phyloP scores from a whole-genome alignment of 2,329 filamentous ascomycete genomes.

The Calonectria ilicicola region DNA sequence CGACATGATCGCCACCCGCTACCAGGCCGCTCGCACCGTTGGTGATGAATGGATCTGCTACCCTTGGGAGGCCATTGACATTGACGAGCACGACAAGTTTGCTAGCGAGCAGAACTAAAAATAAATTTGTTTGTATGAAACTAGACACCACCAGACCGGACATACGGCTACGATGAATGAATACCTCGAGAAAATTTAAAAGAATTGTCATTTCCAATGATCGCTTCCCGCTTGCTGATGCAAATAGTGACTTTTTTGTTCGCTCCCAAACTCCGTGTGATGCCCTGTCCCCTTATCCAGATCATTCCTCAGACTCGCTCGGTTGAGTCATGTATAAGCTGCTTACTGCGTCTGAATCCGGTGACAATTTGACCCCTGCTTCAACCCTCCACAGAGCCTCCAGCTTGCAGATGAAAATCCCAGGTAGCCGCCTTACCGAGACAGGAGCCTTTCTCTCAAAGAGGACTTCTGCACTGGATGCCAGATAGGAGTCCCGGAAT shows the following conservation, averaged over 20 bases:
- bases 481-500: constrained; percentile 6
- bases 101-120: constrained; percentile 62
- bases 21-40: constrained; percentile 88
- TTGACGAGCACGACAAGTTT: constrained; percentile 87
- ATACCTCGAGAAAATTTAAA: constrained; percentile 13
- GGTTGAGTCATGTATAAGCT: background rate
- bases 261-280: background rate
- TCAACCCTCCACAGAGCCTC: constrained; percentile 15
- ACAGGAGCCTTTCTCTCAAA: background rate
- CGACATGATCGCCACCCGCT: constrained; percentile 82
- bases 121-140: constrained; percentile 26
- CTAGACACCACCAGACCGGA: constrained; percentile 22
- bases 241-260: background rate
- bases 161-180: constrained; percentile 31
- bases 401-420: constrained; percentile 13
- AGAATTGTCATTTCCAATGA: background rate
- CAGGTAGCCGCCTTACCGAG: background rate
- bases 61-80: constrained; percentile 96
- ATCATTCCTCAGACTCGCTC: background rate
- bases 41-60: constrained; percentile 99
- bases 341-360: background rate
- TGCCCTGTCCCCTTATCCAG: background rate
- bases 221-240: background rate
- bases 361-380: background rate
- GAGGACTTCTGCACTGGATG: background rate